A percentile compares a stretch with the other conserved stretches of the same genome.
These are phyloP conservation scores for Penicillium bovifimosum DNA, from an alignment of 495 filamentous ascomycete species.

Conservation along the genomic window DNA sequence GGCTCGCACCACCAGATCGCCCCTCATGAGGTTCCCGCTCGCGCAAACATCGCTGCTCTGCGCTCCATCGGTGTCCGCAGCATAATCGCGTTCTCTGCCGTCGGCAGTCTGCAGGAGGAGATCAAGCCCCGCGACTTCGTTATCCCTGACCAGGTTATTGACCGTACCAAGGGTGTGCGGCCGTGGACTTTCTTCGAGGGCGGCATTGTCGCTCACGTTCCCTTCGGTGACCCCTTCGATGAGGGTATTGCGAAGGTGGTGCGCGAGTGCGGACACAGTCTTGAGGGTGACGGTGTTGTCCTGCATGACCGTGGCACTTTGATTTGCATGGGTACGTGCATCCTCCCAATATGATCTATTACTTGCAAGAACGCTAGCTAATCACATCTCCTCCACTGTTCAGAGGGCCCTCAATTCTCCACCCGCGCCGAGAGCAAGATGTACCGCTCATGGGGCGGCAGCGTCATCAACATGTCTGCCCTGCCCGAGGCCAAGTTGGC, in stretches of 20 bases:
- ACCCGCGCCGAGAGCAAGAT: slow-evolving; percentile 94
- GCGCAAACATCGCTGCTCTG: slow-evolving; percentile 93
- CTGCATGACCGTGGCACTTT: slow-evolving; percentile 75
- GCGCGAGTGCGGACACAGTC: slow-evolving; percentile 59
- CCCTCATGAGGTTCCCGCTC: slow-evolving; percentile 83
- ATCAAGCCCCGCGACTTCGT: slow-evolving; percentile 96
- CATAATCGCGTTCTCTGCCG: slow-evolving; percentile 91
- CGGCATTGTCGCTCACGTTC: slow-evolving; percentile 88
- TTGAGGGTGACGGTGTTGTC: slow-evolving; percentile 71
- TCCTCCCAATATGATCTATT: slow-evolving; percentile 6
- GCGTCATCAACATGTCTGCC: slow-evolving; percentile 94
- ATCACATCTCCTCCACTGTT: slow-evolving; percentile 1
- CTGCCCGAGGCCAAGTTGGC: slow-evolving; percentile 97
- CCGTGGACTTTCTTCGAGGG: slow-evolving; percentile 96
- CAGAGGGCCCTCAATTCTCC: slow-evolving; percentile 92
- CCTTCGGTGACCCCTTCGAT: slow-evolving; percentile 95
- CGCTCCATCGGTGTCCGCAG: slow-evolving; percentile 81
- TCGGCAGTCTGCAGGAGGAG: slow-evolving; percentile 85
- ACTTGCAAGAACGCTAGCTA: background rate
- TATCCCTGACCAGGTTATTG: slow-evolving; percentile 91
- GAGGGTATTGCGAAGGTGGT: slow-evolving; percentile 67
- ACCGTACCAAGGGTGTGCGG: slow-evolving; percentile 89
- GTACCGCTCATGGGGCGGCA: slow-evolving; percentile 88
- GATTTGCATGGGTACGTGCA: slow-evolving; percentile 76
- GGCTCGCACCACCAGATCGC: slow-evolving; percentile 82